These are phyloP conservation scores for Fraxinus sp. DNA, from an alignment of 305 asterid species.

Conservation along the genomic window DNA sequence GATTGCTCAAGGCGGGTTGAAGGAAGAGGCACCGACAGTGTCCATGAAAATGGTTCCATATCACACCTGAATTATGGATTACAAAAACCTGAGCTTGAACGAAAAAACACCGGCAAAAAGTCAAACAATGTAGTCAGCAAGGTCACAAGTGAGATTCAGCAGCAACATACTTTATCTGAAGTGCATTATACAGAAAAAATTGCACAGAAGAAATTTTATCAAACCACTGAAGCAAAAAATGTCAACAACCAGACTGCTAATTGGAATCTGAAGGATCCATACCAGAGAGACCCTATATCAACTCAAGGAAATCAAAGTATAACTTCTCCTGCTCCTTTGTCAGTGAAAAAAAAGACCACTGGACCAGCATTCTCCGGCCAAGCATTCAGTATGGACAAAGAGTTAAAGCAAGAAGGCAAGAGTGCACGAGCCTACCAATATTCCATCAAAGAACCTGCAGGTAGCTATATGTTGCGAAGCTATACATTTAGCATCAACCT, in stretches of 20 bases:
- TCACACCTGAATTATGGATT: slow-evolving; percentile 26
- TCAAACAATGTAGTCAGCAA: slow-evolving; percentile 28
- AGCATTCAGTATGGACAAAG: slow-evolving; percentile 27
- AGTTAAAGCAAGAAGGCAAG: slow-evolving; percentile 35
- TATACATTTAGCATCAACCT: slow-evolving; percentile 21
- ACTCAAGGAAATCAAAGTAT: slow-evolving; percentile 32
- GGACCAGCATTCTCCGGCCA: slow-evolving; percentile 37
- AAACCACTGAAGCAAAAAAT: slow-evolving; percentile 27
- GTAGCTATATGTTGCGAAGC: slow-evolving; percentile 37
- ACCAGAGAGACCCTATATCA: slow-evolving; percentile 26
- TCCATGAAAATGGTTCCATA: slow-evolving; percentile 36
- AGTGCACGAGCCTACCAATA: slow-evolving; percentile 30
- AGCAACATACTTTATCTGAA: slow-evolving; percentile 35
- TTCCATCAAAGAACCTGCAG: slow-evolving; percentile 43
- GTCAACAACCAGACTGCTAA: slow-evolving; percentile 27
- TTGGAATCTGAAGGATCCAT: slow-evolving; percentile 37
- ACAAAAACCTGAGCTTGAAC: slow-evolving; percentile 28
- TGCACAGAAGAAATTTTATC: slow-evolving; percentile 30
- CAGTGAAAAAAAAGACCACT: slow-evolving; percentile 29
- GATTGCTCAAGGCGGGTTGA: slow-evolving; percentile 34
- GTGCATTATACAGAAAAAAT: slow-evolving; percentile 35
- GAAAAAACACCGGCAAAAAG: slow-evolving; percentile 22
- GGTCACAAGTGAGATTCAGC: slow-evolving; percentile 32
- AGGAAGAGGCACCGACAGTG: slow-evolving; percentile 27
- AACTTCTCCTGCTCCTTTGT: slow-evolving; percentile 28